Evolutionary conservation across 192 early-diverging fungal species (phyloP).

Genomic region (Linnemannia hyalina): DNA sequence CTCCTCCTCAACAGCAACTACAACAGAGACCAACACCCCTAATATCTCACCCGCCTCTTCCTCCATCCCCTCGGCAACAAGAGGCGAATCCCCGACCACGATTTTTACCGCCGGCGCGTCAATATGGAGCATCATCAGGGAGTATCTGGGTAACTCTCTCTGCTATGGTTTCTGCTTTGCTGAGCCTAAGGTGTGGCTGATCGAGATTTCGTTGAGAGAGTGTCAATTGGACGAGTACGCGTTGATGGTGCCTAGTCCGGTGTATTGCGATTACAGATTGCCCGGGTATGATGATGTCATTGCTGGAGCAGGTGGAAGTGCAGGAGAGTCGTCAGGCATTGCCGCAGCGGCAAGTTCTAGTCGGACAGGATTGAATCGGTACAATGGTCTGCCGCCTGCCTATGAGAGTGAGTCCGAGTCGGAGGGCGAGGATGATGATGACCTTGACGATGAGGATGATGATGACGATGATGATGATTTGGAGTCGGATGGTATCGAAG

Average conservation of each 20-base stretch:
- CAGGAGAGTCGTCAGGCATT: not conserved
- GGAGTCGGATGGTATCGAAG: not conserved
- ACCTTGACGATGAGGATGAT: not conserved
- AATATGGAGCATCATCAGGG: not conserved
- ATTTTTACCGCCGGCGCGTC: not conserved
- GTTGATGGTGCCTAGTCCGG: slow-evolving; percentile 41
- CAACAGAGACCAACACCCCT: not conserved
- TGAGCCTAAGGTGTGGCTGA: slow-evolving; percentile 39
- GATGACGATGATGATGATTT: not conserved
- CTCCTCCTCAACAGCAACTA: not conserved
- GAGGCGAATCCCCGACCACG: not conserved
- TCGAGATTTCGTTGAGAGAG: slow-evolving; percentile 44
- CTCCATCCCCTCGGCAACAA: not conserved
- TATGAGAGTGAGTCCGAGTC: slow-evolving; percentile 29
- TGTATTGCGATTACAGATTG: slow-evolving; percentile 48
- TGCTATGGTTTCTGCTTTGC: slow-evolving; percentile 9
- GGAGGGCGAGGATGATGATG: slow-evolving; percentile 4
- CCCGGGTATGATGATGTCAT: slow-evolving; percentile 37
- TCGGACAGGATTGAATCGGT: slow-evolving; percentile 15
- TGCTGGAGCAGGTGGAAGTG: not conserved
- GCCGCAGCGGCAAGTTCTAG: slow-evolving; percentile 4
- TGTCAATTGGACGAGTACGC: slow-evolving; percentile 46
- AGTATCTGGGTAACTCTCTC: not conserved
- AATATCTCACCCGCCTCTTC: not conserved
- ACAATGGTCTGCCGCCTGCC: slow-evolving; percentile 27